phyloP scores from a whole-genome alignment of 441 rosid species.

The Metrosideros polymorpha region DNA sequence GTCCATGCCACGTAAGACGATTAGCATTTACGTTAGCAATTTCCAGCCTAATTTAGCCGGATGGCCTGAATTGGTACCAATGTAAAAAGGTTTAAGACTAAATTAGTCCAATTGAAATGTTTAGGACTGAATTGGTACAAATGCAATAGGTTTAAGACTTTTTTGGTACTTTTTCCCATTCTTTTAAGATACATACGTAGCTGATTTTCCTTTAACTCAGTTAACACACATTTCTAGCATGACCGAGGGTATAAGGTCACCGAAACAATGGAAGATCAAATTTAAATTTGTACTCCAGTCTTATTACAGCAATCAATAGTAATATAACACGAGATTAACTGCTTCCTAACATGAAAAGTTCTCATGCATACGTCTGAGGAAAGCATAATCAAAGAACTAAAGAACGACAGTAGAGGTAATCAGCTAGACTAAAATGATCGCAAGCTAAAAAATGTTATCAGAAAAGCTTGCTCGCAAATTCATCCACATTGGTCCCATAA shows the following conservation, averaged over 20 bases:
- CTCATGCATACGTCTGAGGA: not conserved
- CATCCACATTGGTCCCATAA: slow-evolving; percentile 25
- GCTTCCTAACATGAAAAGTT: not conserved
- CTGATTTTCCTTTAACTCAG: not conserved
- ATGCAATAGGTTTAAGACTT: no score
- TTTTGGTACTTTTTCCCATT: no score
- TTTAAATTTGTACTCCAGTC: not conserved
- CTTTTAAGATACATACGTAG: not conserved
- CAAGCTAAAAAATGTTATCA: slow-evolving; percentile 7
- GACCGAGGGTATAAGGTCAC: not conserved
- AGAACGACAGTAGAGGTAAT: not conserved
- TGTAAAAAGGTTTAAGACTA: no score
- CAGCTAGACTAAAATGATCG: not conserved
- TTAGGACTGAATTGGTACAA: no score
- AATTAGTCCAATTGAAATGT: no score
- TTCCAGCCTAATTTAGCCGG: no score
- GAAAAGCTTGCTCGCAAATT: slow-evolving; percentile 69
- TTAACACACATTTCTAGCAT: not conserved
- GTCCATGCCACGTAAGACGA: no score
- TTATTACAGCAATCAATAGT: not conserved
- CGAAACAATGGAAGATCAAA: not conserved
- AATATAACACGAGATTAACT: not conserved
- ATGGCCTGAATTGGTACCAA: no score
- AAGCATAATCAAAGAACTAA: slow-evolving; percentile 15
- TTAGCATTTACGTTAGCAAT: no score